Evolutionary conservation across 2,329 filamentous ascomycete species (phyloP), one percentile per base, ranked within the genome.

Genomic region (Botryotinia globosa): DNA sequence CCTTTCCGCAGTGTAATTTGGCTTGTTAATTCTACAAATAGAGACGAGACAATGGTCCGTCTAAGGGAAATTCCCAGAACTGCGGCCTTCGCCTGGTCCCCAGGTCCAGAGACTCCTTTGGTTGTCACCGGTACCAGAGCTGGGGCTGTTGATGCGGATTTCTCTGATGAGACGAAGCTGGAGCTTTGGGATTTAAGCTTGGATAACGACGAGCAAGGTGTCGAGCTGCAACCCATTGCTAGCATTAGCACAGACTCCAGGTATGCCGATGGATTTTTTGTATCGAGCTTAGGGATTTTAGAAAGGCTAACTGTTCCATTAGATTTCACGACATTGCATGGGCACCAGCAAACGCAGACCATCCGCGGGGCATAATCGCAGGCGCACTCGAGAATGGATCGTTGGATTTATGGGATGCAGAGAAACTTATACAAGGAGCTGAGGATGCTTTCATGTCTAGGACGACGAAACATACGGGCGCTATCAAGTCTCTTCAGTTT

Each of bases 291-390:
- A 44, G 37, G 42, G 39, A 39, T 22, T 14, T 61, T 75, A 72
- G 29, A 51, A 37, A 42, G 59, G 64, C 64, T 69, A 72, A 72
- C 69, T 76, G 51, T 59, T 37, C 39, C 63, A 61, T 80, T n/a
- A 97, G 96, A 80, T 99, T 99, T 83, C 96, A 98, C 82, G 96
- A 98, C 81, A 92, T 99, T 81, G 94, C 95, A 74, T 99, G 96
- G 96, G 92, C 94, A 72, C 90, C 92, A 76, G 90, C 93, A 65
- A 92, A 91, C 77, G 91, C 92, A 74, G 90, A 94, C 75, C 88
- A 93, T 79, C 91, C 93, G 22, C 88, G 89, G 77, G 96, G 97
- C 77, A 92, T 99, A 81, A 96, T 99, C 83, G 96, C 96, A 70
- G 96, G 94, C 81, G 96, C 94, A 75, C 87, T 98, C 75, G 97